Evolutionary conservation across 768 basidiomycete genomes (phyloP).

Genomic region (Suillus alpinus): DNA sequence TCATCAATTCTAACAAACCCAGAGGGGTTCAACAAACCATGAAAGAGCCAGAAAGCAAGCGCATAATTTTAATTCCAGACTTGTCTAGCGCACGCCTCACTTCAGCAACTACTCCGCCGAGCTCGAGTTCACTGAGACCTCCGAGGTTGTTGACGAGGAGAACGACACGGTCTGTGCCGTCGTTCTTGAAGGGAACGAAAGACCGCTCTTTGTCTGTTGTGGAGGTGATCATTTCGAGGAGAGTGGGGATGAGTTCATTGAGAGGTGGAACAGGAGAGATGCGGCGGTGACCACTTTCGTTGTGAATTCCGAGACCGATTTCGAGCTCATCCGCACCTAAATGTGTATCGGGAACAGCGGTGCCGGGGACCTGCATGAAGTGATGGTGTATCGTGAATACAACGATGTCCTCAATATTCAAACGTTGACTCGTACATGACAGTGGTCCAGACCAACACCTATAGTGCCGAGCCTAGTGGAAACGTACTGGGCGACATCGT

Average conservation of each 20-base stretch:
- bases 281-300: constrained; percentile 74
- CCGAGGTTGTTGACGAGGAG: constrained; percentile 88
- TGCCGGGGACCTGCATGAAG: constrained; percentile 69
- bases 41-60: constrained; percentile 77
- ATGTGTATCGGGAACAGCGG: constrained; percentile 53
- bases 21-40: constrained; percentile 54
- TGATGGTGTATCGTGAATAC: not conserved
- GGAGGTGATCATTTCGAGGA: constrained; percentile 70
- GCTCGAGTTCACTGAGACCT: constrained; percentile 79
- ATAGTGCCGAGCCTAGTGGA: constrained; percentile 73
- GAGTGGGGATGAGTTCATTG: constrained; percentile 61
- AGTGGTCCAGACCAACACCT: constrained; percentile 86
- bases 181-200: constrained; percentile 67
- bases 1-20: not conserved
- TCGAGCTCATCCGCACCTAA: constrained; percentile 69
- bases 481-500: constrained; percentile 61
- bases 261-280: constrained; percentile 71
- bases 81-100: constrained; percentile 52
- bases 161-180: constrained; percentile 66
- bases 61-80: constrained; percentile 53
- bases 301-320: constrained; percentile 91
- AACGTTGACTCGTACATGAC: constrained; percentile 54
- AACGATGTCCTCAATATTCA: not conserved
- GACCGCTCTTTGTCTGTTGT: constrained; percentile 73
- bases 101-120: constrained; percentile 66